Conservation (phyloP, 2,329 filamentous ascomycete genomes). For the Fusarium neocosmosporiellum region DNA sequence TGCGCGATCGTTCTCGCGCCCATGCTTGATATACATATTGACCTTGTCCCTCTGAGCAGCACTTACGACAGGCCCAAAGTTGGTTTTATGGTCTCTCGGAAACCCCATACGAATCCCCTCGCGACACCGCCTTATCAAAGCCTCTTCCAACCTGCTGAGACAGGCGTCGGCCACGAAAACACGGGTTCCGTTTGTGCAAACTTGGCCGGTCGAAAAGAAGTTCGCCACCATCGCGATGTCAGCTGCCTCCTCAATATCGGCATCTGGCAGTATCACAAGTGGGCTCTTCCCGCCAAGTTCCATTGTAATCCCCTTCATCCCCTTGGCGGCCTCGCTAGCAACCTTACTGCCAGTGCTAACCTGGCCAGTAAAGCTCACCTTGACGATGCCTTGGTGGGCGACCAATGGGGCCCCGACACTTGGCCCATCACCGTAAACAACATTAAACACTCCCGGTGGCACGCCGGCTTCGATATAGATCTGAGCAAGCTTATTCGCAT, state of each 20-base stretch:
- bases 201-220: conserved; percentile 91
- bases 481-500: conserved; percentile 78
- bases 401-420: conserved; percentile 79
- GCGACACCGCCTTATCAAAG: conserved; percentile 61
- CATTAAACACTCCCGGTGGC: conserved; percentile 86
- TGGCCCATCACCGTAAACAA: conserved; percentile 82
- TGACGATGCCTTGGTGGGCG: conserved; percentile 77
- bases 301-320: conserved; percentile 93
- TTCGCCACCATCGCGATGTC: conserved; percentile 94
- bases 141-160: conserved; percentile 75
- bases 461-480: conserved; percentile 83
- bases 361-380: conserved; percentile 91
- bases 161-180: conserved; percentile 80
- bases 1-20: conserved; percentile 78
- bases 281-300: conserved; percentile 91
- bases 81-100: conserved; percentile 78
- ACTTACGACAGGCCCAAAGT: conserved; percentile 87
- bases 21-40: conserved; percentile 77
- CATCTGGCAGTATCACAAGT: conserved; percentile 82
- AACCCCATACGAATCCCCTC: conserved; percentile 82
- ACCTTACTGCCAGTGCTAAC: conserved; percentile 87
- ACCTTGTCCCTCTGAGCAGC: conserved; percentile 82
- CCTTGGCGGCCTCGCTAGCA: conserved; percentile 76
- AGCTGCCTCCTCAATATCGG: conserved; percentile 81
- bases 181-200: conserved; percentile 91